Base-by-base conservation (phyloP, 2,329 filamentous ascomycete genomes). In the Fonsecaea pedrosoi region DNA sequence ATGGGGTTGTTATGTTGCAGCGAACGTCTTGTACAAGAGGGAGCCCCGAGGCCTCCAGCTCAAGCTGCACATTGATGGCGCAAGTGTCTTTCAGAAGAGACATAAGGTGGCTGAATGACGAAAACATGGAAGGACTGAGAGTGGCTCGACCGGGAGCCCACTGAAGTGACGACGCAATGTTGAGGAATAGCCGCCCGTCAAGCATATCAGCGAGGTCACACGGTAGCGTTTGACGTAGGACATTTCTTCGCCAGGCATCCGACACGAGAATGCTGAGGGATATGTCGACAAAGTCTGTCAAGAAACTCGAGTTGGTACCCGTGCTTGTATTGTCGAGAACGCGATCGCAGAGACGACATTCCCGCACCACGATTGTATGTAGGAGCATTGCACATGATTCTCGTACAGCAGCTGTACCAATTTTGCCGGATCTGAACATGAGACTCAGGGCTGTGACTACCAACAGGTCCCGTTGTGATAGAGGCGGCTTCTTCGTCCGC, bases 371-470 rank as follows among this genome's bases (percentile, higher is more conserved):
- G 9, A 50, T 30, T 3, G 21, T 21, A 25, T 50, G 45, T 10
- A 50, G 21, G 45, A 50, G 18, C 45, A 50, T 50, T 25, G 45
- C 45, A 50, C 45, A 50, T 13, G 45, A 6, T 50, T 50, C 45
- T 30, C 25, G 45, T 25, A 30, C 21, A 30, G 3, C 10, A 50
- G 18, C 12, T 9, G 45, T 8, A 2, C 45, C 45, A 15, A 13
- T 50, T 50, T 30, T 50, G 21, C 45, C 45, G 25, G 45, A 50
- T 30, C 45, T 50, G 21, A 50, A 13, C 45, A 50, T 50, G 21
- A 50, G 18, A 30, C 45, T 50, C 15, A 50, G 10, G 5, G 45
- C 10, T 13, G 21, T 8, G 9, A 50, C 45, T 50, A 50, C 25
- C 9, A 50, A 21, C 18, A 50, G 25, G 3, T 25, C 45, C 45